Percentiles rank a stretch among this genome's conserved stretches.
These are phyloP conservation scores for Paraconiothyrium sp. DNA, from an alignment of 2,329 filamentous ascomycete species.

Conservation along the genomic window DNA sequence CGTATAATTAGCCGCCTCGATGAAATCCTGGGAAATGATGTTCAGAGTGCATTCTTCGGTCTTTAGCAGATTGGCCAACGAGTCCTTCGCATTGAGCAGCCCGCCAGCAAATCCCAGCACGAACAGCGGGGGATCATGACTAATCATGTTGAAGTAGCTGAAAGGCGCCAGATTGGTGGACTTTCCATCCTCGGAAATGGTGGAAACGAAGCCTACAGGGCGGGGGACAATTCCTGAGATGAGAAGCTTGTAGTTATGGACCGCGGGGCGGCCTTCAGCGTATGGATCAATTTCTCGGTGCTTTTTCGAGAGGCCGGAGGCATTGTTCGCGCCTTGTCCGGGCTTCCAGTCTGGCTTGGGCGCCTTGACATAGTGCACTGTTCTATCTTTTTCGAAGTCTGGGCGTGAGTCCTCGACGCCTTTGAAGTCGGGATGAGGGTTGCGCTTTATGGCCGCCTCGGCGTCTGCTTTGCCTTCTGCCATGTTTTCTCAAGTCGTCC, in stretches of 20 bases:
- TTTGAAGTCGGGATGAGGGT: slow-evolving; percentile 80
- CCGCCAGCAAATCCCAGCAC: slow-evolving; percentile 69
- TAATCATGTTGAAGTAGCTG: slow-evolving; percentile 84
- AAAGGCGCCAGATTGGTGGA: slow-evolving; percentile 85
- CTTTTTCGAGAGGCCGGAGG: slow-evolving; percentile 60
- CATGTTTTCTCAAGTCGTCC: slow-evolving; percentile 17
- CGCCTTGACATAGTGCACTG: slow-evolving; percentile 70
- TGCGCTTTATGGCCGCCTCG: slow-evolving; percentile 64
- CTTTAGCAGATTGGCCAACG: slow-evolving; percentile 76
- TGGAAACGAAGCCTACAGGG: slow-evolving; percentile 75
- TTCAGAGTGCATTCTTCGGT: slow-evolving; percentile 80
- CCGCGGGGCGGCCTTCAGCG: slow-evolving; percentile 70
- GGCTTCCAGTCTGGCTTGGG: slow-evolving; percentile 71
- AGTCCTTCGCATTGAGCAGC: slow-evolving; percentile 75
- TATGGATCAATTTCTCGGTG: slow-evolving; percentile 87
- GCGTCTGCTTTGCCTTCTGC: slow-evolving; percentile 52
- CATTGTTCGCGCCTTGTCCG: slow-evolving; percentile 71
- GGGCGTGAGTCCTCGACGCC: slow-evolving; percentile 72
- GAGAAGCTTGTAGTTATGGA: slow-evolving; percentile 89
- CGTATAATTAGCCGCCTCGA: slow-evolving; percentile 88
- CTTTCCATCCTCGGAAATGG: slow-evolving; percentile 67
- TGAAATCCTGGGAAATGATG: slow-evolving; percentile 82
- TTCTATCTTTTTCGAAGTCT: slow-evolving; percentile 61
- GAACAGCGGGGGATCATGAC: slow-evolving; percentile 88
- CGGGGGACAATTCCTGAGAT: slow-evolving; percentile 85